Percentiles rank a stretch among this genome's conserved stretches.
phyloP scores from a whole-genome alignment of 2,329 filamentous ascomycete genomes.

The Beauveria sp. region DNA sequence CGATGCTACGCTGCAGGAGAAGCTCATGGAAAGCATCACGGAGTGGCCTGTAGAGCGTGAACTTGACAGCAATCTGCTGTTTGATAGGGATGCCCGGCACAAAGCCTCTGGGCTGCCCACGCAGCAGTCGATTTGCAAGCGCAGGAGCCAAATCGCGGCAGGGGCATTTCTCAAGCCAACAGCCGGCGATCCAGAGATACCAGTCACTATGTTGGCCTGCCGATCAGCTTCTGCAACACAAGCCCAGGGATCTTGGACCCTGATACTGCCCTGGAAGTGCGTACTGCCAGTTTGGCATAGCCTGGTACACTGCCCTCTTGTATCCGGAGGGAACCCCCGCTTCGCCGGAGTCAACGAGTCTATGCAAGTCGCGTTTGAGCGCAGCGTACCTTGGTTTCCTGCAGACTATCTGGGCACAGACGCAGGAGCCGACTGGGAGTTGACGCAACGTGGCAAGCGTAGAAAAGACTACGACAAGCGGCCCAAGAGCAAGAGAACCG shows the following conservation, averaged over 20 bases:
- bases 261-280: constrained; percentile 86
- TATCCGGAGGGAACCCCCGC: constrained; percentile 69
- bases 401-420: constrained; percentile 73
- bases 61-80: constrained; percentile 47
- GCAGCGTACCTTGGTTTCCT: constrained; percentile 73
- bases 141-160: constrained; percentile 56
- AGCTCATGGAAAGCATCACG: constrained; percentile 53
- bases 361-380: constrained; percentile 75
- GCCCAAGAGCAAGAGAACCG: constrained; percentile 69
- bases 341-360: constrained; percentile 78
- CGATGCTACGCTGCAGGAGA: constrained; percentile 26
- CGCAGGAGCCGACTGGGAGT: constrained; percentile 73
- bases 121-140: constrained; percentile 74
- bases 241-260: constrained; percentile 66
- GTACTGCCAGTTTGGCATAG: constrained; percentile 80
- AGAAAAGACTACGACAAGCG: constrained; percentile 15
- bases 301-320: constrained; percentile 73
- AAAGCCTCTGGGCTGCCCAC: constrained; percentile 59
- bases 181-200: constrained; percentile 65
- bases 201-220: constrained; percentile 61
- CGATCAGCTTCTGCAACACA: constrained; percentile 39
- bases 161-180: constrained; percentile 54
- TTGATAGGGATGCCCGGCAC: constrained; percentile 59
- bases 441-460: constrained; percentile 52
- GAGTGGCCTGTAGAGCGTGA: constrained; percentile 58